Conservation (phyloP, 2,329 filamentous ascomycete species). For the Beauveria asiatica region DNA sequence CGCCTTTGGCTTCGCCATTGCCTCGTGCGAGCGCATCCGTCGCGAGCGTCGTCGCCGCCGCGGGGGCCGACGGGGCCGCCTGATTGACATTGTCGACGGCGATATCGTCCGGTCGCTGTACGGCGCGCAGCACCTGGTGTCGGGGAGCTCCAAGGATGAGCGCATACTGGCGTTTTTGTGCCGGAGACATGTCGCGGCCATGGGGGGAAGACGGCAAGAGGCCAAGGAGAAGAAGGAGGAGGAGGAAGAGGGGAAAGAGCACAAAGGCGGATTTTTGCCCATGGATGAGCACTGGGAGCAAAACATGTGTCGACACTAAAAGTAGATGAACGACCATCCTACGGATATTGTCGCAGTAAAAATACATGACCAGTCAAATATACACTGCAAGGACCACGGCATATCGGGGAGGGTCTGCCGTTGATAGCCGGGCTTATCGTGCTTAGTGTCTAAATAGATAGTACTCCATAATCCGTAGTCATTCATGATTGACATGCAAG, state of each 20-base stretch:
- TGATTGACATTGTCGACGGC: constrained; percentile 4
- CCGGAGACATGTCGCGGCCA: not conserved
- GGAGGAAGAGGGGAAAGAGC: too few relatives aligned
- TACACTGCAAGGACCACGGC: too few relatives aligned
- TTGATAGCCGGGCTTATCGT: not conserved
- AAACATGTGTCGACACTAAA: constrained; percentile 3
- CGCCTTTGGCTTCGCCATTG: constrained; percentile 9
- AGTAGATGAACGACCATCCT: too few relatives aligned
- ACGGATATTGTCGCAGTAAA: not conserved
- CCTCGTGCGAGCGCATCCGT: constrained; percentile 2
- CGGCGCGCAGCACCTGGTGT: not conserved
- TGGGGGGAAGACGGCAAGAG: not conserved
- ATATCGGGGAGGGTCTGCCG: not conserved
- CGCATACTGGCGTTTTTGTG: constrained; percentile 15
- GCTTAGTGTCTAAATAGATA: not conserved
- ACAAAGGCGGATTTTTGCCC: not conserved
- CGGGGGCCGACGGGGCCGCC: not conserved
- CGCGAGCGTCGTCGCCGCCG: constrained; percentile 25
- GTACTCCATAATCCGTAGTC: too few relatives aligned
- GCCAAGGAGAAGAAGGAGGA: too few relatives aligned
- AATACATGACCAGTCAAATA: not conserved
- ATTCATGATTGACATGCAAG: not conserved
- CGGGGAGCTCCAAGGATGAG: constrained; percentile 14
- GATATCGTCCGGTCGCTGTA: constrained; percentile 4
- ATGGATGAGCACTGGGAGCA: not conserved